Percentiles rank a stretch among this genome's conserved stretches.
phyloP scores from a whole-genome alignment of 2,329 filamentous ascomycete genomes.

The Decorospora gaudefroyi region DNA sequence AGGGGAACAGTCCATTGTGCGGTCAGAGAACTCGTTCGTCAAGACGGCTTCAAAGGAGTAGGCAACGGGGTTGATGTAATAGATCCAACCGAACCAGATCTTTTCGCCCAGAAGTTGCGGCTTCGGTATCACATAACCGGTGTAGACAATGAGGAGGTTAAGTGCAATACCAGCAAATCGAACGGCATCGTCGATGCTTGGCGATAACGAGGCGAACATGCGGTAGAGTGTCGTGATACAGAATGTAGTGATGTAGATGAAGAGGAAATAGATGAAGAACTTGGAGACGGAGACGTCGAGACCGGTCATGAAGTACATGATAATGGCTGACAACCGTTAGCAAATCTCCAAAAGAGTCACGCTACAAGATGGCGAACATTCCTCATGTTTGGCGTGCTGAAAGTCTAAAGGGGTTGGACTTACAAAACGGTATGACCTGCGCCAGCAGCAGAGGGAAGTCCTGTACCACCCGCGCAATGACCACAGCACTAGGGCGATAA shows the following conservation, averaged over 20 bases:
- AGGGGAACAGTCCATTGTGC: conserved; percentile 62
- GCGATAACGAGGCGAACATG: conserved; percentile 67
- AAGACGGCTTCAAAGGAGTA: conserved; percentile 72
- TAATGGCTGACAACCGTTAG: conserved; percentile 47
- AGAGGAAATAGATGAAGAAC: conserved; percentile 69
- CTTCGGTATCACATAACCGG: conserved; percentile 71
- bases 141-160: conserved; percentile 66
- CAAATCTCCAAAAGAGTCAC: background rate
- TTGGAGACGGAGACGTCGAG: conserved; percentile 64
- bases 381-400: background rate
- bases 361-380: background rate
- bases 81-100: conserved; percentile 64
- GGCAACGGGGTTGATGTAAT: conserved; percentile 54
- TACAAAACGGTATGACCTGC: conserved; percentile 62
- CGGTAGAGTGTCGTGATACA: conserved; percentile 67
- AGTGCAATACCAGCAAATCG: conserved; percentile 66
- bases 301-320: conserved; percentile 68
- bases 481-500: conserved; percentile 69
- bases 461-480: conserved; percentile 63
- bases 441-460: conserved; percentile 65
- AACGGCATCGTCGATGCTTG: conserved; percentile 68
- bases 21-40: conserved; percentile 66
- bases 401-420: conserved; percentile 4
- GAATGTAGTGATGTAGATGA: conserved; percentile 66
- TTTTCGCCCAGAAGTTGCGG: conserved; percentile 61